These are phyloP conservation scores for Fraxinus greggii DNA, from an alignment of 305 asterid genomes.

Conservation along the genomic window DNA sequence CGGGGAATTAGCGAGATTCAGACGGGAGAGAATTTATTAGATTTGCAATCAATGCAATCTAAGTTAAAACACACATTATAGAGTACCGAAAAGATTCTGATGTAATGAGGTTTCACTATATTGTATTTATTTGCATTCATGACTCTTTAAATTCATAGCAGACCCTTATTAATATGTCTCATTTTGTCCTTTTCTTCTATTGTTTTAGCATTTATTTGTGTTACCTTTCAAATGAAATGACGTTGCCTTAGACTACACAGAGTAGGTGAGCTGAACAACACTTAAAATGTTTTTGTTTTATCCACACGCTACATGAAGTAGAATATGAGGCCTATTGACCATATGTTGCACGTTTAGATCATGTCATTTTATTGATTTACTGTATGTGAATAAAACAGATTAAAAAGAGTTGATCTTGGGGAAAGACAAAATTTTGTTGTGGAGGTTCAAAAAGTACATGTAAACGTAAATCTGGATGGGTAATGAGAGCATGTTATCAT, in stretches of 20 bases:
- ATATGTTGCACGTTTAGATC: neutral
- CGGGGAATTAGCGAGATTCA: neutral
- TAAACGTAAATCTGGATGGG: neutral
- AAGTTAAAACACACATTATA: neutral
- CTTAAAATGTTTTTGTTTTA: neutral
- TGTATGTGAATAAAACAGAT: neutral
- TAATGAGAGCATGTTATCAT: neutral
- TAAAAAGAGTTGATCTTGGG: neutral
- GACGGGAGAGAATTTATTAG: neutral
- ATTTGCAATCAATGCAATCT: neutral
- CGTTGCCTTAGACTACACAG: neutral
- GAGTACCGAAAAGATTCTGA: neutral
- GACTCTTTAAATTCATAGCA: neutral
- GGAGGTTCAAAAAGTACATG: neutral
- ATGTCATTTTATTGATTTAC: neutral
- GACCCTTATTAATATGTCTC: neutral
- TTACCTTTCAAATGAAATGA: neutral
- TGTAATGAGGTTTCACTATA: neutral
- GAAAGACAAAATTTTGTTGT: neutral
- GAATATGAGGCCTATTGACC: neutral
- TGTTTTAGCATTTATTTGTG: conserved; percentile 3
- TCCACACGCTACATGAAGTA: neutral
- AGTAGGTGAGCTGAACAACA: neutral
- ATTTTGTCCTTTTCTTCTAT: neutral
- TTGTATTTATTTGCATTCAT: neutral